Evolutionary conservation across 2,329 filamentous ascomycete species (phyloP), one percentile per base, ranked within the genome.

Genomic region (Didymella exigua): DNA sequence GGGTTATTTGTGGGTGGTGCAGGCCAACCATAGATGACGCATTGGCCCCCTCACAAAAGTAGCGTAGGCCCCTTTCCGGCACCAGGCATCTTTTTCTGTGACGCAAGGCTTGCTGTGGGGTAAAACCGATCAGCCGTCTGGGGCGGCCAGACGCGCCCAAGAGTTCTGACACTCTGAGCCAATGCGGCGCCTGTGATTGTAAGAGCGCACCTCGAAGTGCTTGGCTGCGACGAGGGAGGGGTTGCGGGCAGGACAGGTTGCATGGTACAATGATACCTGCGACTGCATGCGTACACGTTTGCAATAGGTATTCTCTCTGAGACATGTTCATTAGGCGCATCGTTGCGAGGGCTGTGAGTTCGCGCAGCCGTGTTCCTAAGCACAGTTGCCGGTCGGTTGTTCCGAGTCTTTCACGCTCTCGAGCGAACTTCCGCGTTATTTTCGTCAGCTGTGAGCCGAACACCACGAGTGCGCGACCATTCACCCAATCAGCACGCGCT

Each of bases 371-470:
- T 29, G 38, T 10, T 43, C 34, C 54, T 48, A 24, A 24, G 33
- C 6, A 29, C 50, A 51, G 55, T 48, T 67, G 63, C 66, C 66
- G 66, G 59, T 43, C 56, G 49, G 24, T 44, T 29, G 31, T 63
- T 61, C 66, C 66, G 66, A 58, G 36, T 49, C 36, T 59, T 59
- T 55, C 59, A 59, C 62, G 59, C 49, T 21, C 54, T 57, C 49
- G 50, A 59, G 56, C 57, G 31, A 54, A 47, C 45, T 58, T 64
- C 64, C 66, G 66, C 61, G 49, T 68, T 67, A 68, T 68, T 68
- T 65, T 68, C 66, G 66, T 67, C 58, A 55, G 50, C 57, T 58
- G 50, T 49, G 54, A 57, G 62, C 63, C 63, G 64, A 62, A 59
- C 58, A 57, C 55, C 58, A 59, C 60, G 56, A 50, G 54, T 46